Conservation (phyloP, 768 basidiomycete species). For the Pholiota molesta region DNA sequence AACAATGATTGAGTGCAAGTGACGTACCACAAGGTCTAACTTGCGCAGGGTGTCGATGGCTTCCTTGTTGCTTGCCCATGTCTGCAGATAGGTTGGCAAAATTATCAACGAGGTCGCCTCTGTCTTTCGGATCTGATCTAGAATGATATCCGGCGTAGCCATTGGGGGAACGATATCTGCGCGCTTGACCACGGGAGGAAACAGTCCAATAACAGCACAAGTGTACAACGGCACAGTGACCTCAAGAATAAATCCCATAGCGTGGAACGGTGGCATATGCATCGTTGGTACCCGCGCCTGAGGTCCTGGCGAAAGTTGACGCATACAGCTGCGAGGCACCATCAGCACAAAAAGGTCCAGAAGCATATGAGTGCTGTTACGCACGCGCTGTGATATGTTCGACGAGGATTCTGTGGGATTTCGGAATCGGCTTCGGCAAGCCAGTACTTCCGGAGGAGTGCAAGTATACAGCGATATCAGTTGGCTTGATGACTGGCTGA, state of each 20-base stretch:
- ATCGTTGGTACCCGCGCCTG: conserved; percentile 17
- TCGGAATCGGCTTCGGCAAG: conserved; percentile 41
- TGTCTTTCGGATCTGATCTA: conserved; percentile 31
- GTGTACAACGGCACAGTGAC: conserved; percentile 28
- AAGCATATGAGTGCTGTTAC: not conserved
- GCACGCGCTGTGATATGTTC: not conserved
- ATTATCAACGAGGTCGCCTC: conserved; percentile 30
- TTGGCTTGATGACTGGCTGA: conserved; percentile 16
- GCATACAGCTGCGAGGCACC: not conserved
- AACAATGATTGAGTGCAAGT: not conserved
- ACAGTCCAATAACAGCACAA: conserved; percentile 21
- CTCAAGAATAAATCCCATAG: conserved; percentile 28
- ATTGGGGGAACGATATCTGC: conserved; percentile 29
- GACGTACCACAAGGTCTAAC: conserved; percentile 29
- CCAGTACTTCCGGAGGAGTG: conserved; percentile 19
- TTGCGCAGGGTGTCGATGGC: conserved; percentile 27
- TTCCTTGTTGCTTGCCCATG: conserved; percentile 29
- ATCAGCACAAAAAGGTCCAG: not conserved
- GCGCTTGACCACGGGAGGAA: conserved; percentile 27
- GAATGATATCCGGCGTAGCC: conserved; percentile 25
- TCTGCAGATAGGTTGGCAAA: conserved; percentile 38
- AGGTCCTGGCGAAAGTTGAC: not conserved
- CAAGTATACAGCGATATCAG: conserved; percentile 14
- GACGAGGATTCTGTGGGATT: conserved; percentile 24
- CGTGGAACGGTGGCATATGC: conserved; percentile 37